Conservation (phyloP, 768 basidiomycete species). For the Panaeolus cyanescens region DNA sequence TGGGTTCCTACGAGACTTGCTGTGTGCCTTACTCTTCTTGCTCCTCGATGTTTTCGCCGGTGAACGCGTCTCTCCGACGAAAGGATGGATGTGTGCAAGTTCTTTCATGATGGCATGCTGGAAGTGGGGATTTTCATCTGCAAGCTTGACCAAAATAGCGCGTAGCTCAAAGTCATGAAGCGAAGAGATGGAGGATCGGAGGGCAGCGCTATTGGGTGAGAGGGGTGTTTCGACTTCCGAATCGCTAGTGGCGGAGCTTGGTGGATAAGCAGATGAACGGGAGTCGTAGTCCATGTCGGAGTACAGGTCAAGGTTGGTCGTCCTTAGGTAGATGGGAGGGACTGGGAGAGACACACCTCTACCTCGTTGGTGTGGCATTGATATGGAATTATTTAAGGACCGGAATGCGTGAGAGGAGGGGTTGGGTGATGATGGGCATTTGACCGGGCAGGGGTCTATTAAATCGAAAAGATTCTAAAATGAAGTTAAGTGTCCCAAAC, state of each 20-base stretch:
- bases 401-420: neutral
- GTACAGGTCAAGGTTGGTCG: neutral
- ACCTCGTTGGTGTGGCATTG: neutral
- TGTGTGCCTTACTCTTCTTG: constrained; percentile 10
- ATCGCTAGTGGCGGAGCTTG: constrained; percentile 25
- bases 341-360: neutral
- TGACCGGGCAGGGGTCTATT: neutral
- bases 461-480: neutral
- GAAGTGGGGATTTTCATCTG: constrained; percentile 33
- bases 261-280: constrained; percentile 22
- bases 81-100: constrained; percentile 22
- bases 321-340: neutral
- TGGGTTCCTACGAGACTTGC: constrained; percentile 12
- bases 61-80: constrained; percentile 14
- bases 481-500: neutral
- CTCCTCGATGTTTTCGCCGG: constrained; percentile 1
- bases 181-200: constrained; percentile 37
- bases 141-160: constrained; percentile 38
- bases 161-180: constrained; percentile 40
- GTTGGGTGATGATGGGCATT: neutral
- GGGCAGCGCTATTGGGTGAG: constrained; percentile 11
- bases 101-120: constrained; percentile 41
- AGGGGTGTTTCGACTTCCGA: constrained; percentile 18
- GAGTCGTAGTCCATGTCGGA: constrained; percentile 20
- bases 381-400: neutral